phyloP scores from a whole-genome alignment of 108 stramenopile species.

The Ochromonas danica region DNA sequence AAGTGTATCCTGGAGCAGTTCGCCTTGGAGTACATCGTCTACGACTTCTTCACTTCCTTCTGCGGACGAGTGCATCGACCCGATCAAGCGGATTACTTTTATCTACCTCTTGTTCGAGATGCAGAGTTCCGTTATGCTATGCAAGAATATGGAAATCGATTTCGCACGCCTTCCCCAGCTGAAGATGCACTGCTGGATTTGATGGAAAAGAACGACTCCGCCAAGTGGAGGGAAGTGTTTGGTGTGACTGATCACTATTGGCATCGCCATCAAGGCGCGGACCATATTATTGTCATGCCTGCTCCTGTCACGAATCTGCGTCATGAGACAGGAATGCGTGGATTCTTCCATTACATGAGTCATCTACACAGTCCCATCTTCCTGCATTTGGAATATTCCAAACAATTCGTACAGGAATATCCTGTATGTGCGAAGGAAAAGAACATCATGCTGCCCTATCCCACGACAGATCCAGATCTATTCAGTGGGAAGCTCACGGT shows the following conservation, averaged over 20 bases:
- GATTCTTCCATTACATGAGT: conserved; percentile 33
- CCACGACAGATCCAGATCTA: conserved; percentile 12
- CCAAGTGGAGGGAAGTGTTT: conserved; percentile 32
- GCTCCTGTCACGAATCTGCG: conserved; percentile 37
- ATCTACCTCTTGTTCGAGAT: conserved; percentile 32
- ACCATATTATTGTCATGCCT: conserved; percentile 36
- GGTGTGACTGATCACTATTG: conserved; percentile 30
- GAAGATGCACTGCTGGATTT: conserved; percentile 30
- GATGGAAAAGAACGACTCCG: conserved; percentile 20
- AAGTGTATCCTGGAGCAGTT: conserved; percentile 33
- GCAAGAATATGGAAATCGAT: background rate
- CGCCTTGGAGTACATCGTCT: conserved; percentile 34
- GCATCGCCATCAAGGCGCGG: background rate
- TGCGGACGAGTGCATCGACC: conserved; percentile 33
- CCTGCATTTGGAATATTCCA: conserved; percentile 23
- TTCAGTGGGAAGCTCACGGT: conserved; percentile 18
- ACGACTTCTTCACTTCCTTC: conserved; percentile 26
- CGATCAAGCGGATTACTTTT: conserved; percentile 38
- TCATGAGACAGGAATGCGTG: conserved; percentile 26
- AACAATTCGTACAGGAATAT: conserved; percentile 31
- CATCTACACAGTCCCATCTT: conserved; percentile 27
- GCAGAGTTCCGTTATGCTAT: conserved; percentile 2
- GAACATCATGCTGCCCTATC: conserved; percentile 40
- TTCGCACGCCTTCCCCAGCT: background rate
- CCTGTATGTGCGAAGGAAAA: conserved; percentile 36